Base-by-base conservation (phyloP, 495 filamentous ascomycete genomes). In the Aspergillus indologenus region DNA sequence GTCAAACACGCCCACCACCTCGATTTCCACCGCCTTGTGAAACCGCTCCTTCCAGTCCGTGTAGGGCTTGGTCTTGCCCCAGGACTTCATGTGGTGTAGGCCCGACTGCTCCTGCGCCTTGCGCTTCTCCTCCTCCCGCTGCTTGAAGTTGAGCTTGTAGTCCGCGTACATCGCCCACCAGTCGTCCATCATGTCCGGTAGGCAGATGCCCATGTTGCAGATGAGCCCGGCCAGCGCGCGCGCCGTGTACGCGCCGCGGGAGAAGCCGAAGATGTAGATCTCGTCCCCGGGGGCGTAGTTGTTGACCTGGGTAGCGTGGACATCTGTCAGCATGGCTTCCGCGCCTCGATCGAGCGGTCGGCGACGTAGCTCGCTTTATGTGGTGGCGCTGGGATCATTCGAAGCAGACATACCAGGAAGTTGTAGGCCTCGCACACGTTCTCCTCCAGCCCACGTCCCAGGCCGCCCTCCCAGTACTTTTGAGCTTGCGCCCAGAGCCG, bases 261-360 rank as follows among this genome's bases (percentile, higher is more conserved):
- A 48, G 45, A 48, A 48, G 5, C 45, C 45, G 7, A 48, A 48
- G 24, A 48, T 48, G 18, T 48, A 48, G 45, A 48, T 48, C 19
- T 48, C 45, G 19, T 48, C 45, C 18, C 45, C 45, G 18, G 45
- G 45, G 14, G 24, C 11, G 19, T 22, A 48, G 45, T 48, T 48
- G 17, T 48, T 48, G 5, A 48, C 45, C 45, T 48, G 18, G 11
- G 11, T 1, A n/a, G n/a, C n/a, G n/a, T n/a, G n/a, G n/a, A n/a
- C n/a, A n/a, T n/a, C n/a, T n/a, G n/a, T n/a, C n/a, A n/a, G n/a
- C n/a, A n/a, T n/a, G n/a, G n/a, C n/a, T n/a, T n/a, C n/a, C n/a
- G n/a, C n/a, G n/a, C n/a, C n/a, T n/a, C n/a, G n/a, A n/a, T n/a
- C n/a, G n/a, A n/a, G n/a, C n/a, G n/a, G n/a, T n/a, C n/a, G n/a